Base-by-base conservation (phyloP, 2,329 filamentous ascomycete genomes). In the Basipetospora chlamydospora region DNA sequence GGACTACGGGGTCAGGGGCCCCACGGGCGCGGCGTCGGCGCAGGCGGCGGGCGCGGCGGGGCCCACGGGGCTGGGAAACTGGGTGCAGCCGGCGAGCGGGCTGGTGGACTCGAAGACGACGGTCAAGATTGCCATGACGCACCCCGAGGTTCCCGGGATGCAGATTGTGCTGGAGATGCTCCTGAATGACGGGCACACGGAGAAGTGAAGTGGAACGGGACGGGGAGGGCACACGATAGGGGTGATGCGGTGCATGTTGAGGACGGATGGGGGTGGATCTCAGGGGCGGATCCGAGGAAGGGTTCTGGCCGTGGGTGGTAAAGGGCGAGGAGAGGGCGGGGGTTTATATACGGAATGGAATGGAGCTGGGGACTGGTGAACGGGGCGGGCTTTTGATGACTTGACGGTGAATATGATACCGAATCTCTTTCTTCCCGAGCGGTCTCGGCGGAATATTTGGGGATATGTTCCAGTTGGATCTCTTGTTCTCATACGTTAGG, bases 121-220 rank as follows among this genome's bases (percentile, higher is more conserved):
- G 1, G 79, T 96, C 49, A 98, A 98, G 70, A 74, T 98, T 47
- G 80, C 79, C 48, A 87, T 98, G 83, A 83, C 85, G 51, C 90
- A 98, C 61, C 90, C 90, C 1, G 83, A 93, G 58, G 67, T 81
- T 43, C 73, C 84, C 41, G 77, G 81, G 36, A 79, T 77, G 50
- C 87, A 95, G 63, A 77, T 98, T 45, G 77, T 98, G 43, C 65
- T 96, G 43, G 90, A 98, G 61, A 69, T 98, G 69, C 61, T 94
- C 45, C 70, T 96, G 47, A 96, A 96, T 55, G 83, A 93, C 50
- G 87, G 84, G 5, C 80, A 88, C 44, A 55, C 57, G 37, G 69
- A 74, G 53, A 63, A 63, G 39, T 56, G 46, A 41, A 32, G 33
- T n/a, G 16, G 9, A 8, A 10, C 23, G 18, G 21, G 12, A 33